A percentile compares a stretch with the other conserved stretches of the same genome.
These are phyloP conservation scores for Microbotryomycetes sp. DNA, from an alignment of 1,284 basidiomycete species.

Conservation along the genomic window DNA sequence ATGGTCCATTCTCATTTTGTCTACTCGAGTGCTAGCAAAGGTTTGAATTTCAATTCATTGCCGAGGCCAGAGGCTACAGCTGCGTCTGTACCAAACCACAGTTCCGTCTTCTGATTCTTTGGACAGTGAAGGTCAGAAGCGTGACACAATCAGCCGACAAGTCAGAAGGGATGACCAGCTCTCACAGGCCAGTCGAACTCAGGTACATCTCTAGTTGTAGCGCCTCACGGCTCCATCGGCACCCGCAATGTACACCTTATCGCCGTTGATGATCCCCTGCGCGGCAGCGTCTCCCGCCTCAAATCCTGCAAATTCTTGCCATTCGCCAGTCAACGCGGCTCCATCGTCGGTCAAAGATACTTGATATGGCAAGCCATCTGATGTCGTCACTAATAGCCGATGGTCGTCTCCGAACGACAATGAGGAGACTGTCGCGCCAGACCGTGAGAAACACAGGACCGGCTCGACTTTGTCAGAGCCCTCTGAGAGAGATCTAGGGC, in stretches of 20 bases:
- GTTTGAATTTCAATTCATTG: no score
- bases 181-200: no score
- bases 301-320: background rate
- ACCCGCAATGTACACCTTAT: background rate
- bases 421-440: constrained; percentile 8
- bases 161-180: no score
- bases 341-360: background rate
- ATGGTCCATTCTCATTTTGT: no score
- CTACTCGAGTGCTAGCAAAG: no score
- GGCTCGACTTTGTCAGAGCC: background rate
- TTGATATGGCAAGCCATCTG: constrained; percentile 32
- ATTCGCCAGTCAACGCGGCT: background rate
- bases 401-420: constrained; percentile 1
- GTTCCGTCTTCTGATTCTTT: no score
- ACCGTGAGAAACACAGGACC: background rate
- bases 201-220: no score
- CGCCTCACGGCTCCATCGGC: background rate
- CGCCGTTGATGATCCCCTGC: background rate
- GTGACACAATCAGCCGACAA: no score
- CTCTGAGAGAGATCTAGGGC: background rate
- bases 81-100: no score
- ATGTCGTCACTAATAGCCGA: constrained; percentile 20
- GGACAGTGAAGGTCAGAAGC: no score
- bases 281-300: background rate
- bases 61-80: no score